These are phyloP conservation scores for Brassica carinata DNA, from an alignment of 345 rosid species.

Conservation along the genomic window DNA sequence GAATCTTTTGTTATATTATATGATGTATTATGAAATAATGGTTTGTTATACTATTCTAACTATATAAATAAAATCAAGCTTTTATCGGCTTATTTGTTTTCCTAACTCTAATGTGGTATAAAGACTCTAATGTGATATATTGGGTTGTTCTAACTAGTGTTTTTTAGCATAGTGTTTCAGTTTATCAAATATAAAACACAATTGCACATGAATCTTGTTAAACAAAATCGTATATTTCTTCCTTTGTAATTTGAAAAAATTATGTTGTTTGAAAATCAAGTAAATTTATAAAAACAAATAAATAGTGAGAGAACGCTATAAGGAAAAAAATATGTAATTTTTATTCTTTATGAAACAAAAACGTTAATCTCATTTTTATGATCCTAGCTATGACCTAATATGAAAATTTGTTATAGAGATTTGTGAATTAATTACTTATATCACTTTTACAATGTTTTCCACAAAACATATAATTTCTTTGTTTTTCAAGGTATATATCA, in stretches of 20 bases:
- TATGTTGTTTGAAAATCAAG: too few species aligned
- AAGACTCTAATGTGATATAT: not conserved
- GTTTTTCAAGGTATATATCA: constrained; percentile 22
- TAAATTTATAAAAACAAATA: too few species aligned
- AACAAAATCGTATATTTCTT: not conserved
- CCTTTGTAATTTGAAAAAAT: too few species aligned
- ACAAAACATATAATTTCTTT: not conserved
- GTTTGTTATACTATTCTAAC: not conserved
- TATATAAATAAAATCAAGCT: not conserved
- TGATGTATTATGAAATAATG: not conserved
- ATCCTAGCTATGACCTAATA: not conserved
- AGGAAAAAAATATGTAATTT: too few species aligned
- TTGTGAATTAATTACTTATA: too few species aligned
- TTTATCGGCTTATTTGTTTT: not conserved
- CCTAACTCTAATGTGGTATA: not conserved
- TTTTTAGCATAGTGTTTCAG: not conserved
- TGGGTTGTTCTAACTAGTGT: not conserved
- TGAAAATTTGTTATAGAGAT: too few species aligned
- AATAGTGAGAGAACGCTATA: too few species aligned
- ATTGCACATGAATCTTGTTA: not conserved
- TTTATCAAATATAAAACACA: not conserved
- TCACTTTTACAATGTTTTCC: not conserved
- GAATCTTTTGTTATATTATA: not conserved
- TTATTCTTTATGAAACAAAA: too few species aligned
- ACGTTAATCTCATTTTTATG: not conserved